Evolutionary conservation across 208 protist genomes (phyloP).

Genomic region (Naegleria lovaniensis): DNA sequence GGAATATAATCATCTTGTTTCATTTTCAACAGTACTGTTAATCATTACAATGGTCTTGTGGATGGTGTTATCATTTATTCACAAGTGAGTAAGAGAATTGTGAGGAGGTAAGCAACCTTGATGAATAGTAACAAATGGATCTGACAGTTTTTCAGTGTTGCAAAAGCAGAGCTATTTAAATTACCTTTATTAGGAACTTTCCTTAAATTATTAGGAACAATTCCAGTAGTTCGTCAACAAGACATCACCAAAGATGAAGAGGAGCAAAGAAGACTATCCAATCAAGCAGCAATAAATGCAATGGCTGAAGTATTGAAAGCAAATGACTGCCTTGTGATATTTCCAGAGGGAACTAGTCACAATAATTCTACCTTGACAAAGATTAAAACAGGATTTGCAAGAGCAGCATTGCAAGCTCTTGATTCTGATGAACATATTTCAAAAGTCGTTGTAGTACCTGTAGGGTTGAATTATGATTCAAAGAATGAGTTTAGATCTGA

Average conservation of each 20-base stretch:
- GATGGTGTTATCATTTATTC: constrained; percentile 3
- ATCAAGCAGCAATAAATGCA: constrained; percentile 11
- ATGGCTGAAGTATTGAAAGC: background rate
- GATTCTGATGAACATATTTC: background rate
- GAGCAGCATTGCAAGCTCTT: background rate
- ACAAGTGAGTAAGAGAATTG: background rate
- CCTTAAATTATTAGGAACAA: background rate
- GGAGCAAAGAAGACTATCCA: background rate
- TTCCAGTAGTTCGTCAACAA: background rate
- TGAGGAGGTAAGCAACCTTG: background rate
- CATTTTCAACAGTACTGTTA: background rate
- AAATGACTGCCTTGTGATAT: background rate
- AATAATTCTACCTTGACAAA: background rate
- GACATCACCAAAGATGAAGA: background rate
- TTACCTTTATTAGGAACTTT: background rate
- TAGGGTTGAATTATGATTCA: background rate
- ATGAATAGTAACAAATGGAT: too few relatives aligned
- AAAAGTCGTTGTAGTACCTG: background rate
- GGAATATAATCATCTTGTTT: background rate
- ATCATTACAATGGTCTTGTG: constrained; percentile 14
- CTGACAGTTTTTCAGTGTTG: background rate
- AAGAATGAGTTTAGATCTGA: constrained; percentile 3
- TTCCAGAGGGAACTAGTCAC: constrained; percentile 11
- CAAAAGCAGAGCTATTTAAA: background rate
- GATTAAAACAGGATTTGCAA: constrained; percentile 18